Conservation (phyloP, 2,329 filamentous ascomycete species). For the Septoria petroselini region DNA sequence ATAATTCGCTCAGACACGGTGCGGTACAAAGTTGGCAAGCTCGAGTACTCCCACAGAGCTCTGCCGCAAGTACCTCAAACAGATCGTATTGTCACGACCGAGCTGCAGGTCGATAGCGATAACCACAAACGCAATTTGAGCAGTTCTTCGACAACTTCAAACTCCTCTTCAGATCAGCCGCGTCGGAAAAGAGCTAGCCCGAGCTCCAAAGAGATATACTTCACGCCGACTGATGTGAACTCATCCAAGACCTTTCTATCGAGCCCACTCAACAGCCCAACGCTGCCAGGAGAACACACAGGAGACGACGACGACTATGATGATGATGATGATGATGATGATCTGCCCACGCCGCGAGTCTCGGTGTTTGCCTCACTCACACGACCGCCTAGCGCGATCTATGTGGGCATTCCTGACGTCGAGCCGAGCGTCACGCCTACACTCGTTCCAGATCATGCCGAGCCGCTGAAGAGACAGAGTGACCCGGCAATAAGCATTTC, state of each 20-base stretch:
- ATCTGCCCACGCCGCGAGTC: constrained; percentile 17
- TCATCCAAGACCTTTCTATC: constrained; percentile 25
- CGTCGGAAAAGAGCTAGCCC: constrained; percentile 12
- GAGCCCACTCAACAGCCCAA: constrained; percentile 28
- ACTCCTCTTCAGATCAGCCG: constrained; percentile 9
- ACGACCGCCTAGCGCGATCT: constrained; percentile 19
- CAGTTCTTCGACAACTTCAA: constrained; percentile 11
- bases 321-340: constrained; percentile 12
- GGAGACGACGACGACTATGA: constrained; percentile 3
- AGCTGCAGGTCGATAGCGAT: constrained; percentile 15
- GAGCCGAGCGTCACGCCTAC: neutral
- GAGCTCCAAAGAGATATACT: constrained; percentile 28
- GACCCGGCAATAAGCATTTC: constrained; percentile 19
- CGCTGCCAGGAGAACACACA: constrained; percentile 4
- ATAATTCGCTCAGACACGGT: constrained; percentile 11
- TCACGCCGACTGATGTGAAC: constrained; percentile 29
- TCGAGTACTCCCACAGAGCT: constrained; percentile 8
- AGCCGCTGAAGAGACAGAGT: neutral
- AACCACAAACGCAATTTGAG: constrained; percentile 19
- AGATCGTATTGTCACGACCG: neutral
- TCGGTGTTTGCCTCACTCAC: constrained; percentile 8
- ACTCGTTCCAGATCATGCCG: neutral
- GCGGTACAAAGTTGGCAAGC: constrained; percentile 4
- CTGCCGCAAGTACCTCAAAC: constrained; percentile 5
- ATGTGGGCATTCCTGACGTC: constrained; percentile 8